A percentile compares a stretch with the other conserved stretches of the same genome.
Conservation (phyloP, 108 stramenopile species). For the Nitzschia sp. region DNA sequence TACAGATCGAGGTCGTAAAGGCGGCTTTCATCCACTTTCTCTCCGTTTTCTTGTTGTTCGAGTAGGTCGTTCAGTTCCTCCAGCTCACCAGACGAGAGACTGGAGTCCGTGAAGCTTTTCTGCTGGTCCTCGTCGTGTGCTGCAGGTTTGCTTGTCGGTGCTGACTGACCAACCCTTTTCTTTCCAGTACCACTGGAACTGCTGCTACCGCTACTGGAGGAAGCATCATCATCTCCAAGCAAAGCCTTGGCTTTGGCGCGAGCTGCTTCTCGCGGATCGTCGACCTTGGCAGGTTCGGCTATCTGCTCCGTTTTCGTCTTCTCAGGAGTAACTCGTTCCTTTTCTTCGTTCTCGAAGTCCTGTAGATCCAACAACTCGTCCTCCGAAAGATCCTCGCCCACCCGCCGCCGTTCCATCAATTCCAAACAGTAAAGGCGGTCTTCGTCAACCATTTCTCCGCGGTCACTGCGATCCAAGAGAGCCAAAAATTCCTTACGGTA, state of each 20-base stretch:
- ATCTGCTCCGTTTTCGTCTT: not conserved
- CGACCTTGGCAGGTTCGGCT: not conserved
- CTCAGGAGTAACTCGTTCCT: not conserved
- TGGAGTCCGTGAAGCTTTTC: conserved; percentile 6
- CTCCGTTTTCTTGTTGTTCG: conserved; percentile 21
- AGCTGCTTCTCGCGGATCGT: too few species aligned
- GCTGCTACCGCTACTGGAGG: not conserved
- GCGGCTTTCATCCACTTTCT: conserved; percentile 23
- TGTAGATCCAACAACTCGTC: conserved; percentile 21
- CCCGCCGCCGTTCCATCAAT: conserved; percentile 19
- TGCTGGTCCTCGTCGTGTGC: not conserved
- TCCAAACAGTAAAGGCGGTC: conserved; percentile 30
- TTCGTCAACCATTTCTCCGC: conserved; percentile 10
- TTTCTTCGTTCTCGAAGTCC: conserved; percentile 3
- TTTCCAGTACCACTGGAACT: too few species aligned
- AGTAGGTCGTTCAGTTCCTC: conserved; percentile 27
- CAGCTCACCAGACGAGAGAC: conserved; percentile 19
- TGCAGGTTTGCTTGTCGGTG: not conserved
- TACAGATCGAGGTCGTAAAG: conserved; percentile 22
- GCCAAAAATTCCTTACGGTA: conserved; percentile 21
- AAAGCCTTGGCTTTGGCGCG: not conserved
- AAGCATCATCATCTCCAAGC: not conserved
- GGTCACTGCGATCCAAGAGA: conserved; percentile 7
- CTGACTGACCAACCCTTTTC: not conserved
- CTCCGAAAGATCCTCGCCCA: conserved; percentile 15